Evolutionary conservation across 2,329 filamentous ascomycete genomes (phyloP).

Genomic region (Cladosporium oxysporum): DNA sequence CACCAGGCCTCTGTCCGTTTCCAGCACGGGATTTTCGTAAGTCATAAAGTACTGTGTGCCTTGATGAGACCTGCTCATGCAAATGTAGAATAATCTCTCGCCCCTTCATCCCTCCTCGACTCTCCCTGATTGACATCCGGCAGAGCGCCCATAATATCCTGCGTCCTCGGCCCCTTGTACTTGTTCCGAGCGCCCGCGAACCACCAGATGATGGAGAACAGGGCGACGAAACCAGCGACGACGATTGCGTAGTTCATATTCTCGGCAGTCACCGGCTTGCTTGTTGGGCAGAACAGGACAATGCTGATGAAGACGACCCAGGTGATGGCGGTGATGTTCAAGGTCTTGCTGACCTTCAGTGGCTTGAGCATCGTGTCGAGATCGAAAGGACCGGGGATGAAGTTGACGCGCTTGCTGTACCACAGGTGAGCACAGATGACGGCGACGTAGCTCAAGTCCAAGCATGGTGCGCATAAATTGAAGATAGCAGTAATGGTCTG

Average conservation of each 20-base stretch:
- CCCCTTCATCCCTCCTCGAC: slow-evolving; percentile 7
- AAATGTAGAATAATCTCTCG: slow-evolving; percentile 13
- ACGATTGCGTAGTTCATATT: slow-evolving; percentile 60
- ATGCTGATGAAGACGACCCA: slow-evolving; percentile 58
- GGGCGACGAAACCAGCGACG: slow-evolving; percentile 50
- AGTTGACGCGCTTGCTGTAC: slow-evolving; percentile 48
- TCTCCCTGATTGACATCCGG: slow-evolving; percentile 23
- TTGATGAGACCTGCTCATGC: neutral
- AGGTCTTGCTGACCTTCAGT: slow-evolving; percentile 41
- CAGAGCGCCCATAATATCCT: slow-evolving; percentile 45
- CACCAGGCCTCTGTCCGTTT: slow-evolving; percentile 7
- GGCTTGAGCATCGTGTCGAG: slow-evolving; percentile 46
- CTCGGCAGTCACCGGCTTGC: slow-evolving; percentile 47
- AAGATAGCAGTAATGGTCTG: slow-evolving; percentile 56
- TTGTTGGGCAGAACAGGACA: slow-evolving; percentile 57
- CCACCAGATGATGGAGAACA: slow-evolving; percentile 51
- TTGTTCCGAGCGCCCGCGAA: slow-evolving; percentile 51
- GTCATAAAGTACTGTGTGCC: slow-evolving; percentile 11
- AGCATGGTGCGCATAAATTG: slow-evolving; percentile 57
- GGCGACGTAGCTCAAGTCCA: slow-evolving; percentile 60
- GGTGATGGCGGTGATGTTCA: slow-evolving; percentile 53
- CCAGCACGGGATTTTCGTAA: slow-evolving; percentile 11
- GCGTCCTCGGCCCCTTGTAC: slow-evolving; percentile 55
- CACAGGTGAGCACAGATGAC: slow-evolving; percentile 45
- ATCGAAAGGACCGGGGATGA: slow-evolving; percentile 56